phyloP scores from a whole-genome alignment of 345 rosid species.

The Chamaenerion angustifolium region DNA sequence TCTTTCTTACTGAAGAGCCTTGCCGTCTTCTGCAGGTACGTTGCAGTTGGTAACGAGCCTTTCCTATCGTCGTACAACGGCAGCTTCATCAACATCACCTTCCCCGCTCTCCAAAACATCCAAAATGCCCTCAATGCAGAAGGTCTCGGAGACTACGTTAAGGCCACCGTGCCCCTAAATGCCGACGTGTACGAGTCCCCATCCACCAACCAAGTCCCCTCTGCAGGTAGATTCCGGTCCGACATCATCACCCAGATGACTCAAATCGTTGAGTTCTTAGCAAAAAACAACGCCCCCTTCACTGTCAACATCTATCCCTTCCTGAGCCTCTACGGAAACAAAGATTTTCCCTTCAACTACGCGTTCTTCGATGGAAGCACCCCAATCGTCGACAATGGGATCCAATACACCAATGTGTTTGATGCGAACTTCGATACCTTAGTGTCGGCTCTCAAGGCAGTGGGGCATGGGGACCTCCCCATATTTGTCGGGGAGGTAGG shows the following conservation, averaged over 20 bases:
- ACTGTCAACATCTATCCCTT: constrained; percentile 41
- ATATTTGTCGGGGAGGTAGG: constrained; percentile 25
- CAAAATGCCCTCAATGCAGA: constrained; percentile 29
- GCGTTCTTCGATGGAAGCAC: constrained; percentile 32
- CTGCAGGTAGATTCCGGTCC: constrained; percentile 9
- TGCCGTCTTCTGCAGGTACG: constrained; percentile 9
- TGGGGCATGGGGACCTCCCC: constrained; percentile 17
- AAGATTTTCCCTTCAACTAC: constrained; percentile 28
- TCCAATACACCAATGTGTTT: constrained; percentile 18
- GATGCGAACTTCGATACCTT: constrained; percentile 32
- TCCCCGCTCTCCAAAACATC: constrained; percentile 32
- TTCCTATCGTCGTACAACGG: constrained; percentile 32
- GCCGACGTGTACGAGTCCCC: constrained; percentile 24
- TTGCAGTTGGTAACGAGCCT: constrained; percentile 24
- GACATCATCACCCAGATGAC: constrained; percentile 8
- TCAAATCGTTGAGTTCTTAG: constrained; percentile 7
- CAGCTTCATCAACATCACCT: constrained; percentile 17
- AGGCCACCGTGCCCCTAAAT: constrained; percentile 36
- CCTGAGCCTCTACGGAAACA: constrained; percentile 27
- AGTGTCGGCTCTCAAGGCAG: constrained; percentile 13
- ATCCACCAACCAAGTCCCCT: constrained; percentile 6
- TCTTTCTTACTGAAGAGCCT: not conserved
- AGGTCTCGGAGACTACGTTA: constrained; percentile 12
- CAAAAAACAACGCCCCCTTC: constrained; percentile 25
- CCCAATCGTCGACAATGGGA: constrained; percentile 15